A percentile compares a stretch with the other conserved stretches of the same genome.
Conservation (phyloP, 257 asterid species). For the Echium plantagineum region DNA sequence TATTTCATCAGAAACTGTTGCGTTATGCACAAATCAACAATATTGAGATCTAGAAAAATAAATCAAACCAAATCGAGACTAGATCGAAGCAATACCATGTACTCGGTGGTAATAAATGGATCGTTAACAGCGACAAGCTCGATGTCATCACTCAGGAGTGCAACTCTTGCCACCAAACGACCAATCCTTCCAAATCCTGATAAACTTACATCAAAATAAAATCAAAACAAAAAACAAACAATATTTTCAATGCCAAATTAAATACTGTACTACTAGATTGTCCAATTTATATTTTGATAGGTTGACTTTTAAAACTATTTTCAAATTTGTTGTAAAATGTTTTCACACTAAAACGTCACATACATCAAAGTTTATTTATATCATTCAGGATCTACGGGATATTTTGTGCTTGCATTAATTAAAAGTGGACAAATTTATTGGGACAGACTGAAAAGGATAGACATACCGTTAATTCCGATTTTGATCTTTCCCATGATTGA, state of each 20-base stretch:
- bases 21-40: neutral
- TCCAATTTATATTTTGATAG: no score
- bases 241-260: no score
- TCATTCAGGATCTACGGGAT: no score
- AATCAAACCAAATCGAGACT: neutral
- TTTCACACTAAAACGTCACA: no score
- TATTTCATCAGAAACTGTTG: neutral
- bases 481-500: slow-evolving; percentile 52
- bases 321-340: no score
- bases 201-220: neutral
- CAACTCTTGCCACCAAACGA: slow-evolving; percentile 83
- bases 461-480: slow-evolving; percentile 76
- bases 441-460: neutral
- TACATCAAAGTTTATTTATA: no score
- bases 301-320: no score
- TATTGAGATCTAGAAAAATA: neutral
- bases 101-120: slow-evolving; percentile 69
- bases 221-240: neutral
- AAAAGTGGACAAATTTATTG: neutral
- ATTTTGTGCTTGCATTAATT: no score
- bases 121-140: slow-evolving; percentile 89
- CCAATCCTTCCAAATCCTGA: slow-evolving; percentile 85
- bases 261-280: no score
- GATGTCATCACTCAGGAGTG: slow-evolving; percentile 59
- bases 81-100: slow-evolving; percentile 38